Conservation (phyloP, 345 rosid genomes). For the Citrus sp. region DNA sequence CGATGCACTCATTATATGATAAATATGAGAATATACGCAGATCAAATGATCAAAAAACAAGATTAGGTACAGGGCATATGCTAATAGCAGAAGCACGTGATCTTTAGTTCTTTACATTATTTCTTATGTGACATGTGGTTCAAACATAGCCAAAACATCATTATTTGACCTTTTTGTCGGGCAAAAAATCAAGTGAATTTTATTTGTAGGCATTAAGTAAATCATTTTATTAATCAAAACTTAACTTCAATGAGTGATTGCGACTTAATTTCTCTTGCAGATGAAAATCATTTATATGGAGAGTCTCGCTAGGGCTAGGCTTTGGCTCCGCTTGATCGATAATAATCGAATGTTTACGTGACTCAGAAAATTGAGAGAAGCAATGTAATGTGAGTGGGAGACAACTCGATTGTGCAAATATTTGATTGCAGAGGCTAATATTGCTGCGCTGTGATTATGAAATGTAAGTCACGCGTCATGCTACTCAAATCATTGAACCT, state of each 20-base stretch:
- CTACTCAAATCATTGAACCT: slow-evolving; percentile 20
- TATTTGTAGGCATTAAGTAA: neutral
- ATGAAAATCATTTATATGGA: too few relatives aligned
- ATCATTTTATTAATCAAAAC: neutral
- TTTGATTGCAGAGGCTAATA: neutral
- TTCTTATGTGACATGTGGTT: neutral
- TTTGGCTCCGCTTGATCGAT: too few relatives aligned
- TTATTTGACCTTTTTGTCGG: slow-evolving; percentile 1
- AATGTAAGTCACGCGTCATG: slow-evolving; percentile 23
- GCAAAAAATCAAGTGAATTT: neutral
- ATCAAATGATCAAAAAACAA: neutral
- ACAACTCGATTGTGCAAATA: neutral
- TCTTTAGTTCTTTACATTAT: neutral
- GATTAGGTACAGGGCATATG: slow-evolving; percentile 1
- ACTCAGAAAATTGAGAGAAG: neutral
- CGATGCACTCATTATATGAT: slow-evolving; percentile 8
- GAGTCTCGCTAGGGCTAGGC: too few relatives aligned
- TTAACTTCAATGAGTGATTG: neutral
- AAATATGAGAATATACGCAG: neutral
- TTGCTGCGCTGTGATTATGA: slow-evolving; percentile 18
- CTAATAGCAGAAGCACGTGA: slow-evolving; percentile 17
- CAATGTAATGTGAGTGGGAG: slow-evolving; percentile 11
- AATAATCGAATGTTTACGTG: neutral
- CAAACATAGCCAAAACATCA: slow-evolving; percentile 7
- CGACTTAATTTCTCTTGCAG: neutral